phyloP scores from a whole-genome alignment of 352 stramenopile genomes.

The Peronospora farinosa region DNA sequence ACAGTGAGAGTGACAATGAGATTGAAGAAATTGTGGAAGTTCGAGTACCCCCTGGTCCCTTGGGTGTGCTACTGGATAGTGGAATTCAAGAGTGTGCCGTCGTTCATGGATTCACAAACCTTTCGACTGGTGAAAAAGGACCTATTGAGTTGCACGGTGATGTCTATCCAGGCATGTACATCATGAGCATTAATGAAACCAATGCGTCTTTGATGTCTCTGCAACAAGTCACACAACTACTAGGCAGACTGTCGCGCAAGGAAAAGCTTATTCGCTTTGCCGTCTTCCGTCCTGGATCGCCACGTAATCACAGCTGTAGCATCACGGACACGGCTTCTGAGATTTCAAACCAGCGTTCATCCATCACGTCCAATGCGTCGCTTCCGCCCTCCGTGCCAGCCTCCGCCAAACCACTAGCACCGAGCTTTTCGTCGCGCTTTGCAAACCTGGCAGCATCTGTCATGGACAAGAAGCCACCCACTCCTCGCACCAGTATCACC shows the following conservation, averaged over 20 bases:
- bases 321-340: conserved; percentile 41
- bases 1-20: conserved; percentile 72
- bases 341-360: conserved; percentile 35
- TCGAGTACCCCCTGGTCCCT: conserved; percentile 55
- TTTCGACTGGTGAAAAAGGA: conserved; percentile 50
- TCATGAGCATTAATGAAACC: conserved; percentile 83
- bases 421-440: conserved; percentile 41
- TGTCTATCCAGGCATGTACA: conserved; percentile 76
- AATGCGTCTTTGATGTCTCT: conserved; percentile 81
- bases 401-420: conserved; percentile 30
- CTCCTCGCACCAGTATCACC: conserved; percentile 25
- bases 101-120: conserved; percentile 72
- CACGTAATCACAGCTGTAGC: conserved; percentile 33
- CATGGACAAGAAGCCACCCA: conserved; percentile 47
- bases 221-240: conserved; percentile 55
- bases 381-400: conserved; percentile 34
- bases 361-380: conserved; percentile 31
- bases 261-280: conserved; percentile 80
- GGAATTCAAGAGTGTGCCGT: conserved; percentile 74
- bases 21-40: conserved; percentile 76
- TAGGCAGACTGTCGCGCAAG: conserved; percentile 67
- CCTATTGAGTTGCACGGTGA: conserved; percentile 58
- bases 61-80: conserved; percentile 71
- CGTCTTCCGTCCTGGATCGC: conserved; percentile 53
- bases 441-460: conserved; percentile 47